Percentiles rank a stretch among this genome's conserved stretches.
Conservation (phyloP, 2,329 filamentous ascomycete genomes). For the Thermochaetoides dissita region DNA sequence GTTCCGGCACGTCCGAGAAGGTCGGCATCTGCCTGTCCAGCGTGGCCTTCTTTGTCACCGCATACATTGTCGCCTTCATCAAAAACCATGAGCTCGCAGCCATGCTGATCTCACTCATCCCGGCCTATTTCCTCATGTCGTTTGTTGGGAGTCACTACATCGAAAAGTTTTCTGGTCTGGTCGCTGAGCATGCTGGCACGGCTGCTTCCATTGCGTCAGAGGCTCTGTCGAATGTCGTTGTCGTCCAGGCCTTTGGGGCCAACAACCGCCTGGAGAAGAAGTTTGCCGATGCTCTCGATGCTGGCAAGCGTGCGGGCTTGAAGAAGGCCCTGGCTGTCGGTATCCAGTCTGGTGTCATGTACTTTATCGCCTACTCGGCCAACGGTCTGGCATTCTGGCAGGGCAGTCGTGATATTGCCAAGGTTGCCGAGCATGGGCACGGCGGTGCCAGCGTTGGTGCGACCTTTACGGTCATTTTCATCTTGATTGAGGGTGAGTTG, state of each 20-base stretch:
- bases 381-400: conserved; percentile 55
- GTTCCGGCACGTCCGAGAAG: conserved; percentile 57
- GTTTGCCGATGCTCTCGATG: conserved; percentile 25
- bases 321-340: conserved; percentile 43
- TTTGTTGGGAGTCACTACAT: conserved; percentile 43
- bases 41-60: conserved; percentile 52
- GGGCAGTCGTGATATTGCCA: conserved; percentile 32
- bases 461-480: conserved; percentile 42
- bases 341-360: conserved; percentile 46
- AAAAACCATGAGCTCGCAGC: conserved; percentile 48
- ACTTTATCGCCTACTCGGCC: conserved; percentile 51
- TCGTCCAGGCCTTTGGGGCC: conserved; percentile 54
- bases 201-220: conserved; percentile 52
- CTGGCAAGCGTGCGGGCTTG: conserved; percentile 26
- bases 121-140: conserved; percentile 48
- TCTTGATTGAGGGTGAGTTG: conserved; percentile 34
- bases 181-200: conserved; percentile 40
- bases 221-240: conserved; percentile 42
- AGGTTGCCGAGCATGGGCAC: conserved; percentile 17
- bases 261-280: conserved; percentile 43
- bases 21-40: conserved; percentile 51
- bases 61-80: conserved; percentile 54
- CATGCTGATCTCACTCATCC: conserved; percentile 49
- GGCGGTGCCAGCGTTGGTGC: conserved; percentile 29
- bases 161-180: conserved; percentile 35